A percentile compares a stretch with the other conserved stretches of the same genome.
Evolutionary conservation across 2,329 filamentous ascomycete species (phyloP).

Genomic region (Arthrobotrys iridis): DNA sequence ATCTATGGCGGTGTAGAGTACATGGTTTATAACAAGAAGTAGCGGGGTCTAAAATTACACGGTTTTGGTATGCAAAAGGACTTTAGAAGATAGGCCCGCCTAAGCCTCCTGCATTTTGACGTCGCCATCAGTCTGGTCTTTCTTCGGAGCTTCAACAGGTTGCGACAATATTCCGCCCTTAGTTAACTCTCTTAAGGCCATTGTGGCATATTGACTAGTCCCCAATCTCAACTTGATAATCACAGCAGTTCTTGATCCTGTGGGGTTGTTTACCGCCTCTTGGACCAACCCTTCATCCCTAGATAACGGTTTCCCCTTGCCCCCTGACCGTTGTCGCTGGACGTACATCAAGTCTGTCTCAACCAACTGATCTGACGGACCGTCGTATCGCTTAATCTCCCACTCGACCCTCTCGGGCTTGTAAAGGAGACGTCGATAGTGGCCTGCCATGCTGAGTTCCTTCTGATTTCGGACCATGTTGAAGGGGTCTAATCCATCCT

Average conservation of each 20-base stretch:
- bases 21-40: constrained; percentile 3
- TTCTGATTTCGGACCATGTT: constrained; percentile 87
- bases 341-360: constrained; percentile 83
- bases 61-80: background rate
- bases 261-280: constrained; percentile 37
- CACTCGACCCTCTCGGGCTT: constrained; percentile 71
- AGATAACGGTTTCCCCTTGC: constrained; percentile 29
- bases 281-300: constrained; percentile 42
- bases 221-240: constrained; percentile 79
- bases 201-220: constrained; percentile 84
- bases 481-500: constrained; percentile 77
- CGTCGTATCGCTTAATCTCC: constrained; percentile 77
- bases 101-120: constrained; percentile 17
- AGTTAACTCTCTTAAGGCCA: constrained; percentile 82
- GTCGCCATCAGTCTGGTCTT: constrained; percentile 19
- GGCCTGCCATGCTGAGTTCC: constrained; percentile 87
- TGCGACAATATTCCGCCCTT: constrained; percentile 71
- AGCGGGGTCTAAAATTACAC: constrained; percentile 11
- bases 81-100: background rate
- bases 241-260: constrained; percentile 69
- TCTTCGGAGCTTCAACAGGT: background rate
- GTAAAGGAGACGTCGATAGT: constrained; percentile 87
- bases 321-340: constrained; percentile 59
- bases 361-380: constrained; percentile 80
- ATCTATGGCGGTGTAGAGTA: constrained; percentile 33